Base-by-base conservation (phyloP, 495 filamentous ascomycete genomes). In the Hypoxylon fragiforme region DNA sequence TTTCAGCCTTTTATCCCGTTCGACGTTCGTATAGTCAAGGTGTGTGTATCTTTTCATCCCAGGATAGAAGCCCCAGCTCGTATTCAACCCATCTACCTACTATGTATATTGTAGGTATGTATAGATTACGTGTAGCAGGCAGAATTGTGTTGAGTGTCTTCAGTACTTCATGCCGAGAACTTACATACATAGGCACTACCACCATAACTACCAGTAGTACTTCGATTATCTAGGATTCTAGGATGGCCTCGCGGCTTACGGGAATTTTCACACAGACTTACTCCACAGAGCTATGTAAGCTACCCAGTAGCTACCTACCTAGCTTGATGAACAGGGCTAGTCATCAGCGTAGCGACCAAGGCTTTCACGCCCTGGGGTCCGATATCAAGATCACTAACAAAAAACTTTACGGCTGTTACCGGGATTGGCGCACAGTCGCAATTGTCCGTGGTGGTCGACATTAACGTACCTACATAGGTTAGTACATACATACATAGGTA, bases 351-450 rank as follows among this genome's bases (percentile, higher is more conserved):
- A 43, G 47, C 30, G 50, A 21, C 41, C 51, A 61, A 32, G 56
- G 58, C 58, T 56, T 62, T 47, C 36, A 32, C 36, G 47, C 45
- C 57, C 46, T 9, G 43, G 47, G 41, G 42, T 51, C 37, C 24
- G 9, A 43, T 44, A 56, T 56, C 58, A 28, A 61, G 57, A 61
- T 60, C 39, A 43, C 43, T 13, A 60, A 48, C 18, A 31, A 54
- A 48, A 39, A 39, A 32, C 40, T 11, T 38, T 4, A 45, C 34
- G 50, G 50, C 28, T 42, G 28, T 46, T 28, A 41, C 57, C 51
- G 47, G 59, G 59, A 57, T 63, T 53, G 44, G 44, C 59, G 59
- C 59, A 63, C 59, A 57, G 59, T 58, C 49, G 37, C 54, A 58
- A 58, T 57, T 32, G 54, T 63, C 59, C 41, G 59, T 63, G 59